Evolutionary conservation across 495 filamentous ascomycete species (phyloP).

Genomic region (Penicillium malachiteum): DNA sequence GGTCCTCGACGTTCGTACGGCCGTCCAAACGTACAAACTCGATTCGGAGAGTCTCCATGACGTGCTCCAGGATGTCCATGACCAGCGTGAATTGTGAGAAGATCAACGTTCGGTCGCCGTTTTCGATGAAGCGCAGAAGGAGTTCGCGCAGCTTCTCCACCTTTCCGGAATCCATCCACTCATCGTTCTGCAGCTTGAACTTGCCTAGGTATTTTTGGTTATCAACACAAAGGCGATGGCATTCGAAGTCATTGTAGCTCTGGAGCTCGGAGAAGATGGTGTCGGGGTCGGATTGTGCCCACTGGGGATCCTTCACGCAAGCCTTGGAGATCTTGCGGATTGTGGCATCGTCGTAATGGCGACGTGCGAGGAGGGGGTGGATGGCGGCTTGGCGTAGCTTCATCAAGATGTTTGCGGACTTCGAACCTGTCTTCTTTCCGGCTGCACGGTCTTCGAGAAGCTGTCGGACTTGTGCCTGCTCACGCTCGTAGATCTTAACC

Average conservation of each 20-base stretch:
- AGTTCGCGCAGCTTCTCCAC: constrained; percentile 73
- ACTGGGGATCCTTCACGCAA: constrained; percentile 63
- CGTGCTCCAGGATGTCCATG: constrained; percentile 82
- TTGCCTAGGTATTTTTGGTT: constrained; percentile 66
- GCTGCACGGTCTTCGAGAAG: constrained; percentile 56
- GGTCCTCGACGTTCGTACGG: constrained; percentile 73
- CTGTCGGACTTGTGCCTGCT: constrained; percentile 53
- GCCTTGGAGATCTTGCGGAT: constrained; percentile 77
- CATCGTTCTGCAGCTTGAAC: constrained; percentile 67
- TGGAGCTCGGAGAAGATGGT: constrained; percentile 72
- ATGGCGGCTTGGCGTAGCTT: constrained; percentile 89
- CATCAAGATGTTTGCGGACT: constrained; percentile 78
- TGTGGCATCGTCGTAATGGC: constrained; percentile 68
- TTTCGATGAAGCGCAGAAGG: constrained; percentile 67
- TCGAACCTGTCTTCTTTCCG: constrained; percentile 55
- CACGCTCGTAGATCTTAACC: constrained; percentile 64
- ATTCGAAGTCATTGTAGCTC: constrained; percentile 75
- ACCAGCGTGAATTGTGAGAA: constrained; percentile 93
- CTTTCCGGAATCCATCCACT: constrained; percentile 95
- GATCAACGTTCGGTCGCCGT: constrained; percentile 82
- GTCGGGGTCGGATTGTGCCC: constrained; percentile 57
- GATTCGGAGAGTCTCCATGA: constrained; percentile 71
- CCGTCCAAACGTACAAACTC: constrained; percentile 82
- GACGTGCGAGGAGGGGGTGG: constrained; percentile 83
- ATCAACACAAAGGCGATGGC: constrained; percentile 73